Evolutionary conservation across 1,284 basidiomycete species (phyloP), one percentile per base, ranked within the genome.

Genomic region (Coniferiporia sulphurascens): DNA sequence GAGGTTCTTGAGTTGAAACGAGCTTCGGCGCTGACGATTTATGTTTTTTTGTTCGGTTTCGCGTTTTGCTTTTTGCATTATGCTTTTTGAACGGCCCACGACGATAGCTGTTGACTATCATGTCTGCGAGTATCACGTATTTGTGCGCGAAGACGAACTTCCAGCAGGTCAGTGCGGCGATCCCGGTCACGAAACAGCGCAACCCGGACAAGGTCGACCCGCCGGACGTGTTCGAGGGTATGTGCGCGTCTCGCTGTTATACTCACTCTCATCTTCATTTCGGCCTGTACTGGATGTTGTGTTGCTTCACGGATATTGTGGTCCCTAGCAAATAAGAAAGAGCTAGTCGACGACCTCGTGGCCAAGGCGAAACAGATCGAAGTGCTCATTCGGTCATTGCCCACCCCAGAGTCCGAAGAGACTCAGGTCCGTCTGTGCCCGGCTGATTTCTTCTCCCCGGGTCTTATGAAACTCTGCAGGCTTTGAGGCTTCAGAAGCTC

Each of bases 341-440:
- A 93, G 70, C 83, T 93, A 15, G 87, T 91, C 3, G 76, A 80
- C 17, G 91, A 93, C 66, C 75, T 93, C 45, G 79, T 93, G 48
- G 78, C 84, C 36, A 93, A 93, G 68, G 89, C 90, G 15, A 93
- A 93, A 67, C 90, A 93, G 69, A 81, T 93, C 48, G 87, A 93
- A 66, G 86, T 83, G 64, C 78, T 93, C 51, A 89, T 93, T 46
- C 81, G 88, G 58, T 85, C 85, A 0, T 70, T 93, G 15, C 90
- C 91, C 0, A 80, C 83, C 50, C 84, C 87, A 1, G 86, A 89
- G 66, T 76, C 84, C 3, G 87, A 91, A 68, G 85, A 88, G 68
- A 78, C 76, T 22, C 87, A 89, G 79, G 88, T 84, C 55, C 45
- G 75, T 67, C 22, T 5, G 2, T 5, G 27, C 22, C 17, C 4